A percentile compares a stretch with the other conserved stretches of the same genome.
Conservation (phyloP, 345 rosid species). For the Aegle marmelos region DNA sequence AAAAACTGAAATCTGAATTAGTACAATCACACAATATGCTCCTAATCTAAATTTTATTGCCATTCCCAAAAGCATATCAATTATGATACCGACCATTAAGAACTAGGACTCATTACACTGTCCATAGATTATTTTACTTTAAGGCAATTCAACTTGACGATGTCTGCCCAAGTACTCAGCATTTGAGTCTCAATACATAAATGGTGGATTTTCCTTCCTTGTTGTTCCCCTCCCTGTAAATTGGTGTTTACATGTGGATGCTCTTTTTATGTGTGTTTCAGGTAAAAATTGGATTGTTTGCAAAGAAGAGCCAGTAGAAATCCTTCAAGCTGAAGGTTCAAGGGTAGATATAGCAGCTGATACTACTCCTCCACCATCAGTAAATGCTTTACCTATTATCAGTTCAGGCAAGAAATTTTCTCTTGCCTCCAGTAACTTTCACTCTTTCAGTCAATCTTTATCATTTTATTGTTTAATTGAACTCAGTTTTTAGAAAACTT, state of each 20-base stretch:
- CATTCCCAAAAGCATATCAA: neutral
- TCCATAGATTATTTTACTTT: neutral
- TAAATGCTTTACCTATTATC: neutral
- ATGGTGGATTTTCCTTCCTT: neutral
- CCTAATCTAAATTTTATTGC: neutral
- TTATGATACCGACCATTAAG: neutral
- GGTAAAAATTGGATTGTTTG: neutral
- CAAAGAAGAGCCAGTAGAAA: conserved; percentile 5
- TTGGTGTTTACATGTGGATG: neutral
- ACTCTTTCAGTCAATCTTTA: neutral
- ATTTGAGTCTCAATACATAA: neutral
- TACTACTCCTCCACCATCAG: neutral
- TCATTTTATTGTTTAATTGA: neutral
- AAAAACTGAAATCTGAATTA: neutral
- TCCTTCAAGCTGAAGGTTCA: neutral
- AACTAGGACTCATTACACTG: neutral
- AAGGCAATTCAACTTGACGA: neutral
- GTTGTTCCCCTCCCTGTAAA: neutral
- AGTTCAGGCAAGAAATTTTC: conserved; percentile 7
- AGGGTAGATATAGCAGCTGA: neutral
- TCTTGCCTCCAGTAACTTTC: neutral
- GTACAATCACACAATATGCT: neutral
- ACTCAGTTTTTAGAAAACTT: neutral
- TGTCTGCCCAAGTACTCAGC: neutral
- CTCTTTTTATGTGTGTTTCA: neutral